Evolutionary conservation across 2,329 filamentous ascomycete genomes (phyloP), one percentile per base, ranked within the genome.

Genomic region (Fusarium sp.): DNA sequence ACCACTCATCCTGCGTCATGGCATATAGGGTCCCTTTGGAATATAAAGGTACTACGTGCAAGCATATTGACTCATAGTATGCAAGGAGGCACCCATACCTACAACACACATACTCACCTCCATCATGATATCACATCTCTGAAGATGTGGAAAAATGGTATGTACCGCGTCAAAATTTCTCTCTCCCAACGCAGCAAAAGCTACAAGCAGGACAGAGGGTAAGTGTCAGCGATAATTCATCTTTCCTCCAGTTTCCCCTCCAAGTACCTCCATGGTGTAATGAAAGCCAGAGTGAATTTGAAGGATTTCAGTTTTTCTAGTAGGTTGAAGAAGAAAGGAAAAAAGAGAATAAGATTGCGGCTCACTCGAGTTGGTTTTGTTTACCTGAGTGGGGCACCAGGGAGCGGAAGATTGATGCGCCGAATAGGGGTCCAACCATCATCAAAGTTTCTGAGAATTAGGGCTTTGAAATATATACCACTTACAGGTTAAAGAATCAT

Each of bases 231-330:
- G 83, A 80, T 71, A 64, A 49, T 80, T 74, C 61, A 75, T 90
- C 89, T 92, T 77, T 89, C 89, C 89, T 89, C 86, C 89, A 87
- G 83, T 91, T 92, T 92, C 90, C 90, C 90, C 89, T 91, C 90
- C 86, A 84, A 80, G 73, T 69, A 78, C 83, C 84, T 86, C 84
- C 87, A 84, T 83, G 79, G 82, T 81, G 80, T 78, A 83, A 82
- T 82, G 83, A 85, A 87, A 83, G 81, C 84, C 86, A 88, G 89
- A 91, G 89, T 92, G 89, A 91, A 92, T 92, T 88, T 86, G 88
- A 84, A 86, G 85, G 85, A 86, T 84, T 83, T 61, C 74, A 76
- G 71, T 76, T 79, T 81, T 82, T 82, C 81, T 82, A 83, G 81
- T 83, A 83, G 81, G 80, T 83, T 82, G 65, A 76, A 78, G 72